These are phyloP conservation scores for Sclerotinia minor DNA, from an alignment of 2,329 filamentous ascomycete species.

Conservation along the genomic window DNA sequence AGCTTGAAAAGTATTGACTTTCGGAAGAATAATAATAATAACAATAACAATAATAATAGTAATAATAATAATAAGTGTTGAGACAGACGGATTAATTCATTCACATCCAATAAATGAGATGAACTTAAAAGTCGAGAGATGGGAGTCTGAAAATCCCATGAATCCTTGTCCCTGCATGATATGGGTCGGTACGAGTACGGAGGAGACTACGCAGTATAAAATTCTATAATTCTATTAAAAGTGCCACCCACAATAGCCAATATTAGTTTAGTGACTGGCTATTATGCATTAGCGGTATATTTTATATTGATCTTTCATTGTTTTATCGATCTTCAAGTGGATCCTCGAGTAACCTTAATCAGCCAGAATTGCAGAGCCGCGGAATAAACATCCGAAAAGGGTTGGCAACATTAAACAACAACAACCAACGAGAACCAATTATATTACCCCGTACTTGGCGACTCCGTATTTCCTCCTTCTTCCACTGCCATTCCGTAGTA, in stretches of 20 bases:
- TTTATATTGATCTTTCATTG: constrained; percentile 1
- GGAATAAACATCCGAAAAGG: constrained; percentile 5
- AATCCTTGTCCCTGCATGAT: constrained; percentile 17
- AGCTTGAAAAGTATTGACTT: too few species aligned
- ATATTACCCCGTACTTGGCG: too few species aligned
- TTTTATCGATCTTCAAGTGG: neutral
- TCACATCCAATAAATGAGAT: constrained; percentile 8
- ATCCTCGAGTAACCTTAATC: neutral
- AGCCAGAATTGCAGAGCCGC: neutral
- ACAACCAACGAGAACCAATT: constrained; percentile 1
- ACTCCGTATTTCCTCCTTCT: neutral
- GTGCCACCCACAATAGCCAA: neutral
- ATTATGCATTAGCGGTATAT: neutral
- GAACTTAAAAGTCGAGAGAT: constrained; percentile 10
- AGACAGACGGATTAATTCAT: too few species aligned
- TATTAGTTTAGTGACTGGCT: neutral
- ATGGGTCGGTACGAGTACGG: neutral
- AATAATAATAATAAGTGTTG: too few species aligned
- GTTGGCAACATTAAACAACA: neutral
- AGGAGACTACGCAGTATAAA: too few species aligned
- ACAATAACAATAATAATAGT: too few species aligned
- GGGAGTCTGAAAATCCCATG: neutral
- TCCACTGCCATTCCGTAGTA: neutral
- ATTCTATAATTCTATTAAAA: neutral
- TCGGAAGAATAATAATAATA: too few species aligned